Evolutionary conservation across 495 filamentous ascomycete genomes (phyloP).

Genomic region (Hypoxylon cercidicola): DNA sequence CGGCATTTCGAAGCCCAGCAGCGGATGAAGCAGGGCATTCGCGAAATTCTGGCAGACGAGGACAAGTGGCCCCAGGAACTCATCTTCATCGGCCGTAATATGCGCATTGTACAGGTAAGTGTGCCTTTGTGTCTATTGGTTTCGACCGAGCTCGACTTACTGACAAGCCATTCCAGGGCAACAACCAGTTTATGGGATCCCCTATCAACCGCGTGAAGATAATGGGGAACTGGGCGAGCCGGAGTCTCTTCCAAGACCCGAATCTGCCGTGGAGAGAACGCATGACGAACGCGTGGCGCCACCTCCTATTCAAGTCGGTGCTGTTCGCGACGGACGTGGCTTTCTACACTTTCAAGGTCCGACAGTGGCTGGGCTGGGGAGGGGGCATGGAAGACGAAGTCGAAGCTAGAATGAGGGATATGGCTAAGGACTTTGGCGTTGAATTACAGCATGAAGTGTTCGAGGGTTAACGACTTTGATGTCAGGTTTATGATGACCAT

Average conservation of each 20-base stretch:
- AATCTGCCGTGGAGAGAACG: slow-evolving; percentile 52
- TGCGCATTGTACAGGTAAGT: slow-evolving; percentile 80
- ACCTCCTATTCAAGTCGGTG: slow-evolving; percentile 82
- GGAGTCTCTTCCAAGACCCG: slow-evolving; percentile 74
- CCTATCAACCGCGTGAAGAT: slow-evolving; percentile 97
- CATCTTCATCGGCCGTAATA: slow-evolving; percentile 93
- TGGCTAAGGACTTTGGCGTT: slow-evolving; percentile 91
- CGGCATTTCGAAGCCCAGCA: slow-evolving; percentile 86
- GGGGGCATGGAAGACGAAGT: slow-evolving; percentile 94
- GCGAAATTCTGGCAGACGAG: slow-evolving; percentile 86
- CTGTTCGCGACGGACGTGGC: slow-evolving; percentile 81
- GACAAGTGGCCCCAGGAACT: slow-evolving; percentile 93
- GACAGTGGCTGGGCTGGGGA: slow-evolving; percentile 77
- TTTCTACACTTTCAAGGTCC: slow-evolving; percentile 81
- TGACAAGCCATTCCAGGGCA: slow-evolving; percentile 43
- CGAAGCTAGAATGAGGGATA: slow-evolving; percentile 82
- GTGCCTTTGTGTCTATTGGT: too few species aligned
- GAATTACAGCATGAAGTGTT: slow-evolving; percentile 89
- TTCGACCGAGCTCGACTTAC: background rate
- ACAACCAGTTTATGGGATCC: slow-evolving; percentile 79
- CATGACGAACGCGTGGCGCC: slow-evolving; percentile 68
- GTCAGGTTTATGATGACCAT: slow-evolving; percentile 12
- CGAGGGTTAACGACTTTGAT: slow-evolving; percentile 69
- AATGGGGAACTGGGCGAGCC: slow-evolving; percentile 87
- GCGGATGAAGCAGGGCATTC: slow-evolving; percentile 82